phyloP scores from a whole-genome alignment of 331 rosid species.

The Dryas integrifolia region DNA sequence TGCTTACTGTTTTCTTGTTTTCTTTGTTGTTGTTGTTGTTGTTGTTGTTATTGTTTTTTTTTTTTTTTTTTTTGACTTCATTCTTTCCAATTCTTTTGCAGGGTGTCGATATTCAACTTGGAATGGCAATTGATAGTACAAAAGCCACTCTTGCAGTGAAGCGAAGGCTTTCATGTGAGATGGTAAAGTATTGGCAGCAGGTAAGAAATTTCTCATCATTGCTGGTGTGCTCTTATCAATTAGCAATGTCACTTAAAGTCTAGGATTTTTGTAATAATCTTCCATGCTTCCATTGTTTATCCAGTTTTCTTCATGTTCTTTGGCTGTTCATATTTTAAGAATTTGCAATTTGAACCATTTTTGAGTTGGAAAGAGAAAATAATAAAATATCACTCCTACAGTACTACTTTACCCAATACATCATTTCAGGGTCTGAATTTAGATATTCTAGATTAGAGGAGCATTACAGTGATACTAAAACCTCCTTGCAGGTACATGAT shows the following conservation, averaged over 20 bases:
- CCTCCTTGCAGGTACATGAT: background rate
- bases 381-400: background rate
- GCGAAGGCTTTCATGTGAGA: conserved; percentile 98
- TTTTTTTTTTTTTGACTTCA: background rate
- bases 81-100: conserved; percentile 28
- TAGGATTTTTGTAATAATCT: background rate
- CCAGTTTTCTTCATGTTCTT: background rate
- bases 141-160: conserved; percentile 99
- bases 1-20: background rate
- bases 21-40: too few species aligned
- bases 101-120: conserved; percentile 97
- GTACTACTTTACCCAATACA: background rate
- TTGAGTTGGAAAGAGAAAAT: background rate
- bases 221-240: background rate
- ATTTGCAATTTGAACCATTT: background rate
- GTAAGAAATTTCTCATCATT: conserved; percentile 34
- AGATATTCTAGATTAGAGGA: conserved; percentile 3
- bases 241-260: conserved; percentile 4
- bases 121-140: conserved; percentile 94
- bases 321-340: background rate
- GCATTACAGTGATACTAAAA: background rate
- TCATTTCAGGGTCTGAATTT: background rate
- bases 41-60: too few species aligned
- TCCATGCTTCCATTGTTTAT: background rate
- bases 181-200: conserved; percentile 99